These are phyloP conservation scores for Kluyveromyces dobzhanskii DNA, from an alignment of 805 yeast genomes.

Conservation along the genomic window DNA sequence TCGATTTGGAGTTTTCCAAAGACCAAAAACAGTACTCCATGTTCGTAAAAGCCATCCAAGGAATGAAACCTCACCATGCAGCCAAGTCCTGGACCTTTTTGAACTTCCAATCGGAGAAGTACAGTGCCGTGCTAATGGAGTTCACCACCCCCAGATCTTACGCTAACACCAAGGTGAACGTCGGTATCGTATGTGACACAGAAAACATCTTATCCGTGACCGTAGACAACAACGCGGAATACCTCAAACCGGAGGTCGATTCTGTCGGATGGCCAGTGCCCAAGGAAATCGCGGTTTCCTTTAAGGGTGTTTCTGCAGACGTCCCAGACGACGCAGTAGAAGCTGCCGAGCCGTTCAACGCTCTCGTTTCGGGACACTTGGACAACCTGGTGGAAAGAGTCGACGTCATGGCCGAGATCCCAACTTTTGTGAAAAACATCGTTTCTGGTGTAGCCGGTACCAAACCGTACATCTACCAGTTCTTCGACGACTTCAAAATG, in stretches of 20 bases:
- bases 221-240: conserved; percentile 55
- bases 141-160: conserved; percentile 90
- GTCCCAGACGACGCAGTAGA: conserved; percentile 37
- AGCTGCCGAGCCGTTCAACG: conserved; percentile 31
- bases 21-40: conserved; percentile 40
- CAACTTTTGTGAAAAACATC: conserved; percentile 84
- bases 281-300: conserved; percentile 49
- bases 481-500: conserved; percentile 41
- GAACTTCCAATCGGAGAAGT: conserved; percentile 71
- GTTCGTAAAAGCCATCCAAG: conserved; percentile 96
- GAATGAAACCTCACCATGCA: conserved; percentile 99
- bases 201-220: conserved; percentile 59
- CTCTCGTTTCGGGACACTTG: conserved; percentile 53
- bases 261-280: conserved; percentile 94
- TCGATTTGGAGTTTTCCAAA: conserved; percentile 17
- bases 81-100: conserved; percentile 95
- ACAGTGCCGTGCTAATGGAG: conserved; percentile 83
- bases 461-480: conserved; percentile 94
- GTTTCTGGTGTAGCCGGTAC: conserved; percentile 95
- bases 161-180: conserved; percentile 68
- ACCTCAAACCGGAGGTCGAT: conserved; percentile 48
- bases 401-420: conserved; percentile 96
- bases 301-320: conserved; percentile 40
- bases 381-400: conserved; percentile 71
- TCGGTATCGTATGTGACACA: conserved; percentile 65